phyloP scores from a whole-genome alignment of 805 yeast species.

The Schwanniomyces pseudopolymorphus region DNA sequence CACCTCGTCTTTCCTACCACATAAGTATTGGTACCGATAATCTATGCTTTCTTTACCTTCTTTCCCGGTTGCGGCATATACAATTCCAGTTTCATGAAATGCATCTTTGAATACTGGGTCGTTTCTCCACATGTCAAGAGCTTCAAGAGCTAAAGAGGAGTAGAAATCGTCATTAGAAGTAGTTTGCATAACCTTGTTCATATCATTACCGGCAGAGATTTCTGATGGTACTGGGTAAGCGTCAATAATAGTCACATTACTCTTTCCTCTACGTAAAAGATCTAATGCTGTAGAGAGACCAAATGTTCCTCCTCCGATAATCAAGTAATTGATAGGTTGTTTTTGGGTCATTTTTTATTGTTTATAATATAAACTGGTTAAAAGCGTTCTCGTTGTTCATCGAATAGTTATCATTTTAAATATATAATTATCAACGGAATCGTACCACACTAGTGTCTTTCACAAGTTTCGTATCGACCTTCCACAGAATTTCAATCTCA shows the following conservation, averaged over 20 bases:
- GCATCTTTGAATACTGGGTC: constrained; percentile 30
- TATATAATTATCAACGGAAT: not conserved
- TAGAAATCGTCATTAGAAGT: constrained; percentile 46
- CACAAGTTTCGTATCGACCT: not conserved
- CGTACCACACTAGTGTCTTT: not conserved
- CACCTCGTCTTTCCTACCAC: not conserved
- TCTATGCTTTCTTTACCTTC: constrained; percentile 3
- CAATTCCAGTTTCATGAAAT: constrained; percentile 7
- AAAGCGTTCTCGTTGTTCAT: too few relatives aligned
- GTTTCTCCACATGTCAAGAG: constrained; percentile 37
- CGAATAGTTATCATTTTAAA: not conserved
- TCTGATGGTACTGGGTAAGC: constrained; percentile 43
- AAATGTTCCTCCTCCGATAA: constrained; percentile 17
- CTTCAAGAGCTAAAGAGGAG: constrained; percentile 45
- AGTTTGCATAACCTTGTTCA: constrained; percentile 48
- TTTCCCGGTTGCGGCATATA: constrained; percentile 7
- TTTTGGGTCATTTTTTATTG: not conserved
- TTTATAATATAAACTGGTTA: not conserved
- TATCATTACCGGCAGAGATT: constrained; percentile 48
- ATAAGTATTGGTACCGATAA: constrained; percentile 1
- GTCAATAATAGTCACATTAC: constrained; percentile 14
- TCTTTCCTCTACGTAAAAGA: constrained; percentile 17
- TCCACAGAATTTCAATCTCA: not conserved
- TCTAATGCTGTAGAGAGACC: constrained; percentile 16
- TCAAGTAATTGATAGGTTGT: constrained; percentile 4